Percentiles rank a stretch among this genome's conserved stretches.
phyloP scores from a whole-genome alignment of 176 grass and related monocot genomes.

The Luzula sylvatica region DNA sequence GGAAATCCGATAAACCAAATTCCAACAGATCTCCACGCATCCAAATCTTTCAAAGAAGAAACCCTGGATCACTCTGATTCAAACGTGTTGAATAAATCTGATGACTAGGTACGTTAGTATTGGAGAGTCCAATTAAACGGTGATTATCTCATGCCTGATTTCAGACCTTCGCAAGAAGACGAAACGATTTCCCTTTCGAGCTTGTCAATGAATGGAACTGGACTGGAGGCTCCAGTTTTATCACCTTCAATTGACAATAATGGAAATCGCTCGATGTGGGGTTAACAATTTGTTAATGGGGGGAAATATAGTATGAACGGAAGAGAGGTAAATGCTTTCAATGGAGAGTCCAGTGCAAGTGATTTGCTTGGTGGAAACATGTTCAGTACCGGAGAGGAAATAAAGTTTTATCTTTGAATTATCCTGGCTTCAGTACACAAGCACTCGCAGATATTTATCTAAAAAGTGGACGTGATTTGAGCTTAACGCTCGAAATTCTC shows the following conservation, averaged over 20 bases:
- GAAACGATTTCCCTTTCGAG: constrained; percentile 55
- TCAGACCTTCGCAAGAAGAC: constrained; percentile 53
- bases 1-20: not conserved
- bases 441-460: constrained; percentile 51
- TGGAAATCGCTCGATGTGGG: constrained; percentile 34
- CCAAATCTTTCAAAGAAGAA: no score
- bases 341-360: constrained; percentile 52
- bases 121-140: constrained; percentile 80
- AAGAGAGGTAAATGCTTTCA: constrained; percentile 43
- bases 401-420: constrained; percentile 38
- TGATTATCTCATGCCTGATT: constrained; percentile 95
- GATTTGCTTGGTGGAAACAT: constrained; percentile 24
- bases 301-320: constrained; percentile 42
- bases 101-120: constrained; percentile 80
- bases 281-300: constrained; percentile 40
- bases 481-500: no score
- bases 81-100: constrained; percentile 41
- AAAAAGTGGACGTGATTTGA: no score
- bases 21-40: no score
- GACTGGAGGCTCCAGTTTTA: constrained; percentile 41
- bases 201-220: constrained; percentile 60
- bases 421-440: constrained; percentile 52
- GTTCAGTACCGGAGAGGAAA: constrained; percentile 21
- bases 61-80: constrained; percentile 42
- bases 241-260: constrained; percentile 31